Base-by-base conservation (phyloP, 176 grass and related monocot species). In the Bothriochloa decipiens region DNA sequence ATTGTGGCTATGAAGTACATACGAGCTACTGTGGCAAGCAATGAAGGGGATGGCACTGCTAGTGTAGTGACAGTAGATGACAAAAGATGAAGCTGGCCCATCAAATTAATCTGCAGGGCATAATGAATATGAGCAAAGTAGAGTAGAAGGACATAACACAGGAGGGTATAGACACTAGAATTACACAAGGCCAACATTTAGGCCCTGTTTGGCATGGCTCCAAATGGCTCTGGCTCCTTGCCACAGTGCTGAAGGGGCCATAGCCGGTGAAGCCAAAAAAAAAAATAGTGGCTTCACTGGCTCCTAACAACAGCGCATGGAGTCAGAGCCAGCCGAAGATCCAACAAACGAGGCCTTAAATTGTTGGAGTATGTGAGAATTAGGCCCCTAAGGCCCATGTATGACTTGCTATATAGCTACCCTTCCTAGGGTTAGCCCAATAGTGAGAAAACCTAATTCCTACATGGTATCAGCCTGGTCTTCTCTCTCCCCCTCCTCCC, bases 71-170 rank as follows among this genome's bases (percentile, higher is more conserved):
- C 85, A n/a, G 96, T 95, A 78, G 93, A 98, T 32, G 96, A 98
- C 92, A 98, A 85, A 93, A 98, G 96, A 95, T 98, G 96, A 84
- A 98, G 96, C 83, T 98, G 91, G 6, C 96, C 96, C 47, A 86
- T 95, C 86, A 98, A 92, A 91, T 87, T 95, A 73, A 98, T 95
- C 96, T 98, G 91, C 82, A 93, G 42, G 58, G 42, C 41, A 42
- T 60, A 90, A 75, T 53, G 83, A 64, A 68, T 45, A 86, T 85
- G 47, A 91, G 87, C 61, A 84, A 85, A 60, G 27, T 58, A 52
- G 5, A 14, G 22, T 71, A 42, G 18, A 11, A 71, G 89, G 77
- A 77, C 50, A 63, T 45, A 42, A 23, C 20, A 20, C 14, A 66
- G 41, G 7, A 65, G 17, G 43, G 82, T 77, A 82, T 47, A 65